Evolutionary conservation across 2,329 filamentous ascomycete species (phyloP), one percentile per base, ranked within the genome.

Genomic region (Macroventuria anomochaeta): DNA sequence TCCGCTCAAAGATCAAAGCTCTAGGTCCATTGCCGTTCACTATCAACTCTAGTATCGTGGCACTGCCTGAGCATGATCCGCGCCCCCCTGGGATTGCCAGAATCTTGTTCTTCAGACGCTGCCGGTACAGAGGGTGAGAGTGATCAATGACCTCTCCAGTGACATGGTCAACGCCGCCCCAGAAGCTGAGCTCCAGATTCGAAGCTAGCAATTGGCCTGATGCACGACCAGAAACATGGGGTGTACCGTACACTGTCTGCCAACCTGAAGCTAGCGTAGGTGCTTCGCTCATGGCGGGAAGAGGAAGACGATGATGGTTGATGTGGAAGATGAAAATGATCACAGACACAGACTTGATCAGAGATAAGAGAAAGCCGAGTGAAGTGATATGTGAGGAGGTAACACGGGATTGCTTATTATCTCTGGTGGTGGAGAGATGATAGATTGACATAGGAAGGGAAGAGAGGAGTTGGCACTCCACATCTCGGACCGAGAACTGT

Each of bases 11-110:
- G 0, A 82, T 58, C 13, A 82, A 48, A 0, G 72, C 79, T 3
- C 53, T 59, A 0, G 79, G 80, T 0, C 67, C 74, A 7, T 64
- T 71, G 1, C 65, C 66, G 15, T 76, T 76, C 2, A 81, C 64
- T 0, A 82, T 40, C 0, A 81, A 58, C 56, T 81, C 78, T 5
- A 81, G 57, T n/a, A 81, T 70, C 1, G 77, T 74, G 1, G 71
- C 71, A 12, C 79, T 81, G 0, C 78, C 80, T 0, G 76, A 73
- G 34, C 78, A 81, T 6, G 80, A 81, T 2, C 79, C 79, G 17
- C 79, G 74, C n/a, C 79, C 74, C 15, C 73, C 64, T 0, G 80
- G 79, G 12, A 81, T 77, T 1, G 75, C 79, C 0, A 82, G 65
- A 1, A 81, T 62, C 0, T 62, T 61, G 10, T 63, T 65, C 3